phyloP scores from a whole-genome alignment of 305 asterid genomes.

The Andrographis paniculata region DNA sequence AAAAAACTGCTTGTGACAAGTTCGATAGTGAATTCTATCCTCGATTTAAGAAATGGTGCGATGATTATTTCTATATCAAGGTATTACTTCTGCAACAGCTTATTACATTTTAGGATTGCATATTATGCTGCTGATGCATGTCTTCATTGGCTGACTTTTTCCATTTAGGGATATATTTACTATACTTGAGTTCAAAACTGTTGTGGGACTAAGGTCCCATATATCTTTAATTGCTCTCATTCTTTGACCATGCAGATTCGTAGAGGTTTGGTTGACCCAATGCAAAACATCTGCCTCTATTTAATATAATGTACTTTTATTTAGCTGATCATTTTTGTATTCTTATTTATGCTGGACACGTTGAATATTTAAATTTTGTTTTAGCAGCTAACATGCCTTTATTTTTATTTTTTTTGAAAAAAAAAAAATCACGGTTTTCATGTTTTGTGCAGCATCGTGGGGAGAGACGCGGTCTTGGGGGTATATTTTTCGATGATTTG shows the following conservation, averaged over 20 bases:
- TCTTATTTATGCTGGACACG: no score
- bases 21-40: slow-evolving; percentile 86
- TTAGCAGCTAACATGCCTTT: slow-evolving; percentile 3
- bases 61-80: slow-evolving; percentile 94
- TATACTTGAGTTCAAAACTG: no score
- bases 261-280: no score
- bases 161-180: no score
- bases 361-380: slow-evolving; percentile 11
- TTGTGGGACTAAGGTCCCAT: no score
- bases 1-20: slow-evolving; percentile 85
- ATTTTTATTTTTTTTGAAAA: not conserved
- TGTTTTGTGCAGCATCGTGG: slow-evolving; percentile 73
- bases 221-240: no score
- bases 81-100: slow-evolving; percentile 28
- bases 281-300: no score
- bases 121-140: not conserved
- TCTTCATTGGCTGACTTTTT: no score
- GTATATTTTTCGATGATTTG: slow-evolving; percentile 92
- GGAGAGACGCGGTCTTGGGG: slow-evolving; percentile 99
- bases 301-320: no score
- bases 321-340: no score
- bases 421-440: slow-evolving; percentile 1
- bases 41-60: slow-evolving; percentile 97
- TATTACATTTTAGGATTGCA: slow-evolving; percentile 16
- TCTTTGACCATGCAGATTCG: no score